Conservation (phyloP, 1,284 basidiomycete species). For the Thelephora terrestris region DNA sequence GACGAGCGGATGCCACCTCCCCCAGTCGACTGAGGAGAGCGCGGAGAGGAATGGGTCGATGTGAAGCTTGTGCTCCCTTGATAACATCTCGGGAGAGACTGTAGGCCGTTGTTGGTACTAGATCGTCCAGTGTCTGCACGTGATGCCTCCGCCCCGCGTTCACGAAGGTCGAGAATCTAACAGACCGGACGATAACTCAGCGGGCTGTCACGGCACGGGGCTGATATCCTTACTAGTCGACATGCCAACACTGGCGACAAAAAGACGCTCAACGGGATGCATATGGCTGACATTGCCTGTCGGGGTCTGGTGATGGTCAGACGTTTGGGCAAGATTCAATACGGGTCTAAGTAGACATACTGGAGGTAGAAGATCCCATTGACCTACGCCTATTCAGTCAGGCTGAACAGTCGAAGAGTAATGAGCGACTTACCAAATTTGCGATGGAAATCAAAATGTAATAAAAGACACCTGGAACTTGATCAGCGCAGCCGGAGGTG, state of each 20-base stretch:
- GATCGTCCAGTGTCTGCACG: conserved; percentile 9
- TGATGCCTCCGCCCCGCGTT: conserved; percentile 65
- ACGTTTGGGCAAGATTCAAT: conserved; percentile 4
- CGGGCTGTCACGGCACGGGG: neutral
- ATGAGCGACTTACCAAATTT: conserved; percentile 39
- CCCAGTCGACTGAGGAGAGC: conserved; percentile 22
- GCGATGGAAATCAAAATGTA: conserved; percentile 73
- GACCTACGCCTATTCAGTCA: conserved; percentile 25
- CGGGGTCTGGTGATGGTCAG: conserved; percentile 40
- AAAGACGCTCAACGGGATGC: conserved; percentile 80
- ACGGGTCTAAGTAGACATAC: conserved; percentile 34
- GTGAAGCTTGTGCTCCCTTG: conserved; percentile 14
- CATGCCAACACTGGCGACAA: conserved; percentile 70
- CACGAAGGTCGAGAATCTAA: conserved; percentile 66
- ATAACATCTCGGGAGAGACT: too few relatives aligned
- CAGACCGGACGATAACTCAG: neutral
- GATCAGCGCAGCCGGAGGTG: neutral
- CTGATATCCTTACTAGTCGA: conserved; percentile 41
- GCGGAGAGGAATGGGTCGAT: conserved; percentile 21
- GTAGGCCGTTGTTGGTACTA: conserved; percentile 7
- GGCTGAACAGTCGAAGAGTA: neutral
- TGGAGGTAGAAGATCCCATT: conserved; percentile 79
- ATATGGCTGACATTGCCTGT: conserved; percentile 72
- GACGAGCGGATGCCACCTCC: conserved; percentile 25
- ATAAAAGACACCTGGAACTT: conserved; percentile 57